These are phyloP conservation scores for Ilex aquifolium DNA, from an alignment of 257 asterid genomes.

Conservation along the genomic window DNA sequence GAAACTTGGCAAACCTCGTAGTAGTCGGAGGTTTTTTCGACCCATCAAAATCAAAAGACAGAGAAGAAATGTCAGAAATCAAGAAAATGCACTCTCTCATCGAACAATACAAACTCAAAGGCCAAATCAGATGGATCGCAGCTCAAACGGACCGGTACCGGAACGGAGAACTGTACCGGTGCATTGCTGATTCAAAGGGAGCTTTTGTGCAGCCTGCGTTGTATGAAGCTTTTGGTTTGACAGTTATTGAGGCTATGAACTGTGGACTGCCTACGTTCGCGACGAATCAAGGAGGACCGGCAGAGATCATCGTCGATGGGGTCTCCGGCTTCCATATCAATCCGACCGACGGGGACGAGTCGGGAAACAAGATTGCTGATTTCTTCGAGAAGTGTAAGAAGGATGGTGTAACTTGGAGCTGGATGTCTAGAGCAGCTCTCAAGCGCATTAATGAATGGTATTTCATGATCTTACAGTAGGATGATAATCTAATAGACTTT, in stretches of 20 bases:
- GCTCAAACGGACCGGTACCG: constrained; percentile 81
- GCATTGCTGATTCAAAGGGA: constrained; percentile 76
- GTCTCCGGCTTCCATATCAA: constrained; percentile 78
- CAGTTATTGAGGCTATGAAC: constrained; percentile 87
- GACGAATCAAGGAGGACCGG: constrained; percentile 89
- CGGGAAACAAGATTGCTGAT: constrained; percentile 59
- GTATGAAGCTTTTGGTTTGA: constrained; percentile 85
- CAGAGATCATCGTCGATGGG: constrained; percentile 77
- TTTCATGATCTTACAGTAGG: too few relatives aligned
- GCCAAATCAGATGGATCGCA: constrained; percentile 85
- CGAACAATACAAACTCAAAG: constrained; percentile 57
- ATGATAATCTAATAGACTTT: too few relatives aligned
- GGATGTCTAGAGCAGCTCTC: constrained; percentile 52
- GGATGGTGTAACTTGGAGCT: constrained; percentile 56
- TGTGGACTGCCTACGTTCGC: constrained; percentile 89
- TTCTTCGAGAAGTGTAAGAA: constrained; percentile 65
- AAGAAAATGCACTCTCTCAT: constrained; percentile 74
- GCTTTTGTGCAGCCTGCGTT: constrained; percentile 87
- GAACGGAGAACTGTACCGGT: constrained; percentile 71
- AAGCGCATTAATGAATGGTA: constrained; percentile 76
- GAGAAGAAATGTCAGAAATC: constrained; percentile 86
- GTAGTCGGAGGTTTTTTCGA: constrained; percentile 79
- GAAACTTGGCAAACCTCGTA: constrained; percentile 65
- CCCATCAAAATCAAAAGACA: constrained; percentile 70
- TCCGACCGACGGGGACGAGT: constrained; percentile 58